Conservation (phyloP, 257 asterid species). For the Solanum appendiculatum region DNA sequence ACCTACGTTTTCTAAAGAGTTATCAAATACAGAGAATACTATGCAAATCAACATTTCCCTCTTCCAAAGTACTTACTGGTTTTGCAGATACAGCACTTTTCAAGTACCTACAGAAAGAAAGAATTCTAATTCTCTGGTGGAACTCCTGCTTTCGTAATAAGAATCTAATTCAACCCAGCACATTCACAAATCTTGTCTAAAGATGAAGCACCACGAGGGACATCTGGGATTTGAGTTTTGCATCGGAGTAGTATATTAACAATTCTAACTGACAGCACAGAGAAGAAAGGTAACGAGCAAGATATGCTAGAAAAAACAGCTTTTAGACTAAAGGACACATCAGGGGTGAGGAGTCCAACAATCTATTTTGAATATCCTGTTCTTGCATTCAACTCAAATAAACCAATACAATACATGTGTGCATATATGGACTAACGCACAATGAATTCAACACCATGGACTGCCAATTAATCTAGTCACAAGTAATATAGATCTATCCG, state of each 20-base stretch:
- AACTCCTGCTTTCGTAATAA: neutral
- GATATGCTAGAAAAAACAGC: neutral
- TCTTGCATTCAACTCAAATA: neutral
- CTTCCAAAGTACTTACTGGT: neutral
- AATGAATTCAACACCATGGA: neutral
- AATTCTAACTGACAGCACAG: neutral
- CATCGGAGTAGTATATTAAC: neutral
- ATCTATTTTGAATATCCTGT: neutral
- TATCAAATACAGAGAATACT: neutral
- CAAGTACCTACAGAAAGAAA: neutral
- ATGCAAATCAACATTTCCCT: neutral
- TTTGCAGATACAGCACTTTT: neutral
- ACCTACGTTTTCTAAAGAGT: neutral
- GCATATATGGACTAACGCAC: neutral
- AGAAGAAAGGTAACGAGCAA: neutral
- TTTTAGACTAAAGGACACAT: neutral
- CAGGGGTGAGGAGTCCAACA: neutral
- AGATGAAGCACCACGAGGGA: neutral
- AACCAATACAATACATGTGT: neutral
- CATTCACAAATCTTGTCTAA: neutral
- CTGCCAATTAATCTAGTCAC: neutral
- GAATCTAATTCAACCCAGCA: neutral
- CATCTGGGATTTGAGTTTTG: neutral
- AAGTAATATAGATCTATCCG: neutral
- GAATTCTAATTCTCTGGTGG: neutral